Base-by-base conservation (phyloP, 2,329 filamentous ascomycete species). In the Hypoxylon sp. region DNA sequence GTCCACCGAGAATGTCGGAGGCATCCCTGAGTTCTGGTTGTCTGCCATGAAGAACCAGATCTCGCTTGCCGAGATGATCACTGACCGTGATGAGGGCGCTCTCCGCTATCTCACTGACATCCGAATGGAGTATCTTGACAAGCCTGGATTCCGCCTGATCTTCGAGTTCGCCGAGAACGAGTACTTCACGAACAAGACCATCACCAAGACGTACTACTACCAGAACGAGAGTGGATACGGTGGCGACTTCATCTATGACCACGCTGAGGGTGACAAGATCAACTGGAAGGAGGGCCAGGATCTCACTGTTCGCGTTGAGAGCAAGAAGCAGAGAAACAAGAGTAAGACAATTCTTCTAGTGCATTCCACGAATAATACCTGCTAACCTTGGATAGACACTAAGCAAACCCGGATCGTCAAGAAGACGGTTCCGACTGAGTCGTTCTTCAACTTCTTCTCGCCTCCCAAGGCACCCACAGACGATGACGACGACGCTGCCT, bases 301-400 rank as follows among this genome's bases (percentile, higher is more conserved):
- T 79, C 86, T 99, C 76, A 99, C 96, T 50, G 92, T 98, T 73
- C 91, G 93, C 74, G 86, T 98, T 68, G 96, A 99, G 88, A 97
- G 94, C 88, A 99, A 99, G 90, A 99, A 99, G 88, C 96, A 99
- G 86, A 90, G 96, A 73, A 99, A 99, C 86, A 99, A 98, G 90
- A 98, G 96, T 99, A 87, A 85, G 86, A 30, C 55, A 13, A 14
- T 44, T 8, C 6, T 35, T 22, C 2, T 37, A 7, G n/a, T 49
- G 22, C 3, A 44, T 30, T 30, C 30, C 20, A 27, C 22, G 6
- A 25, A 22, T 35, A 33, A 27, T 17, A 10, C 35, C 22, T 30
- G 57, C 60, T 71, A 67, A 75, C 68, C 55, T 10, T 42, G 10
- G 37, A 73, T 77, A 98, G 96, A 96, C 86, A 99, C 96, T 75